phyloP scores from a whole-genome alignment of 1,284 basidiomycete species.

The Pisolithus thermaeus region DNA sequence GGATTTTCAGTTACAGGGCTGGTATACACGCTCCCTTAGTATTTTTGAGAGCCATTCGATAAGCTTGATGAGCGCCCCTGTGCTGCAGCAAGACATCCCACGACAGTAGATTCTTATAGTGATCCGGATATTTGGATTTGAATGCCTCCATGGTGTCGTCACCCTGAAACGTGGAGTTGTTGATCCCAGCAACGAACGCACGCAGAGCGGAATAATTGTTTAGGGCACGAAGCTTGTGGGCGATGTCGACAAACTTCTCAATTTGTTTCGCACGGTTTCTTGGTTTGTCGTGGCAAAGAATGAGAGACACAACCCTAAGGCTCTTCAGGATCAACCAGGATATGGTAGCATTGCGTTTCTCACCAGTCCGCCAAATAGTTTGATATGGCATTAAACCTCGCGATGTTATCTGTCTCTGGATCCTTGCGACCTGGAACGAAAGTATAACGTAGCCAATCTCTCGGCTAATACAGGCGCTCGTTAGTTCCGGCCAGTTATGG shows the following conservation, averaged over 20 bases:
- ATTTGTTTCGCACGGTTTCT: conserved; percentile 63
- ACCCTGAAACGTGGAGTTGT: conserved; percentile 62
- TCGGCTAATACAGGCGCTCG: conserved; percentile 39
- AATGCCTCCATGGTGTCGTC: conserved; percentile 68
- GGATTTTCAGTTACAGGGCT: conserved; percentile 53
- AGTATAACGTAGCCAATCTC: conserved; percentile 74
- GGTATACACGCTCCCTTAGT: conserved; percentile 79
- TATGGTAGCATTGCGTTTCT: conserved; percentile 15
- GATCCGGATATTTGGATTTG: conserved; percentile 52
- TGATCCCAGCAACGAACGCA: conserved; percentile 79
- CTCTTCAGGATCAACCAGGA: conserved; percentile 5
- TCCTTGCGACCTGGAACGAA: conserved; percentile 63
- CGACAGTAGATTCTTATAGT: conserved; percentile 66
- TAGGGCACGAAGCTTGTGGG: conserved; percentile 56
- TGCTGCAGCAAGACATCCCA: conserved; percentile 74
- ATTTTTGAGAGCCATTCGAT: conserved; percentile 72
- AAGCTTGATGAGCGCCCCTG: conserved; percentile 68
- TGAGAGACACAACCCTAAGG: conserved; percentile 68
- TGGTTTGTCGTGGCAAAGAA: conserved; percentile 70
- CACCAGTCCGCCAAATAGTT: conserved; percentile 76
- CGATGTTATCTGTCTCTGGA: conserved; percentile 56
- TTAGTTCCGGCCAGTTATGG: conserved; percentile 4
- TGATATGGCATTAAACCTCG: conserved; percentile 61
- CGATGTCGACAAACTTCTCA: conserved; percentile 73
- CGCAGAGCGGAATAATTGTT: conserved; percentile 81